Evolutionary conservation across 805 yeast species (phyloP).

Genomic region (Metschnikowia dekortorum): DNA sequence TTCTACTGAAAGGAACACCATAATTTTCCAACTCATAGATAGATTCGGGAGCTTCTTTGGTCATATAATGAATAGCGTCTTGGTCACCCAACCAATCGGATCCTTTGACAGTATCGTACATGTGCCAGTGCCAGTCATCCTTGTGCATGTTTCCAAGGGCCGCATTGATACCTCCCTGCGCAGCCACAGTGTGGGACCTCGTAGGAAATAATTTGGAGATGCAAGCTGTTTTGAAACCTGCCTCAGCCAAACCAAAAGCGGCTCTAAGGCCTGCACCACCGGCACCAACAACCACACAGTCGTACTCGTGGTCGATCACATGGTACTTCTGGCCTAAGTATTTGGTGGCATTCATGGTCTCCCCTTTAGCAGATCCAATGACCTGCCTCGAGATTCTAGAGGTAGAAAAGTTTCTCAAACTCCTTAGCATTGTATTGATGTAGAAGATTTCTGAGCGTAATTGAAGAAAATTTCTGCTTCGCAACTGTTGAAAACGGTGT

Average conservation of each 20-base stretch:
- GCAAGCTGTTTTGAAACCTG: conserved; percentile 97
- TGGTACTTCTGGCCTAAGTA: conserved; percentile 66
- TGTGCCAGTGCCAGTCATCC: conserved; percentile 99
- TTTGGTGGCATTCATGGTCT: conserved; percentile 38
- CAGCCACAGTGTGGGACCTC: conserved; percentile 98
- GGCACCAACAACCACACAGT: conserved; percentile 96
- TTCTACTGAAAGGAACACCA: conserved; percentile 98
- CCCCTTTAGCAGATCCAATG: conserved; percentile 37
- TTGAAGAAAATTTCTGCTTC: conserved; percentile 3
- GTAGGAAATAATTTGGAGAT: conserved; percentile 95
- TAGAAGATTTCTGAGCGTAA: conserved; percentile 3
- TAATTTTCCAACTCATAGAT: conserved; percentile 96
- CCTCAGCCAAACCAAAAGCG: conserved; percentile 95
- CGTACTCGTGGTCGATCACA: conserved; percentile 95
- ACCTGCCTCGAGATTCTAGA: conserved; percentile 28
- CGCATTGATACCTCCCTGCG: conserved; percentile 99
- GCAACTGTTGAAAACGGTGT: conserved; percentile 2
- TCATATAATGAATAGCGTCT: conserved; percentile 98
- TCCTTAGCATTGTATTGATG: conserved; percentile 14
- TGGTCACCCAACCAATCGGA: conserved; percentile 99
- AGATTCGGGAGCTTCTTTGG: conserved; percentile 94
- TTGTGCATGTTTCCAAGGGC: conserved; percentile 98
- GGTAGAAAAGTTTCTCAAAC: conserved; percentile 26
- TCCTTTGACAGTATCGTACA: conserved; percentile 99
- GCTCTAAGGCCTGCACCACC: conserved; percentile 99